phyloP scores from a whole-genome alignment of 768 basidiomycete species.

The Calocera viscosa region DNA sequence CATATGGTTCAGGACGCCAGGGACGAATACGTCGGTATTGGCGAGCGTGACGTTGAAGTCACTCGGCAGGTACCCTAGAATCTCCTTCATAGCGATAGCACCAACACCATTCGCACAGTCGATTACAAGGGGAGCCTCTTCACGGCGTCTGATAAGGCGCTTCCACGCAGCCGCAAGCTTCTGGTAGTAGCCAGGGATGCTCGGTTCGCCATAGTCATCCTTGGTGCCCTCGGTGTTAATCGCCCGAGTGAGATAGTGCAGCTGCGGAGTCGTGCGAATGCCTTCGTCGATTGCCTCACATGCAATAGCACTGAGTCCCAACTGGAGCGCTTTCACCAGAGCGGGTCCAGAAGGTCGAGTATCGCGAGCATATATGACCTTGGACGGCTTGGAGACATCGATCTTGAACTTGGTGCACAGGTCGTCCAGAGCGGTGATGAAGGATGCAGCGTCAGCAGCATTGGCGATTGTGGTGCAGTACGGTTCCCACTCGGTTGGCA shows the following conservation, averaged over 20 bases:
- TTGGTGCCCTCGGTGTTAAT: slow-evolving; percentile 75
- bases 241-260: slow-evolving; percentile 86
- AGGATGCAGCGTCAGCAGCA: slow-evolving; percentile 57
- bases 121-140: slow-evolving; percentile 47
- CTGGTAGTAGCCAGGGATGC: slow-evolving; percentile 67
- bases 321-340: slow-evolving; percentile 64
- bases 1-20: slow-evolving; percentile 65
- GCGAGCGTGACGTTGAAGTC: slow-evolving; percentile 51
- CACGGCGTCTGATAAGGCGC: slow-evolving; percentile 49
- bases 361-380: slow-evolving; percentile 83
- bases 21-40: slow-evolving; percentile 52
- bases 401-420: slow-evolving; percentile 58
- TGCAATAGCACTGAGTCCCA: slow-evolving; percentile 65
- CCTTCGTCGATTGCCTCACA: slow-evolving; percentile 63
- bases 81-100: slow-evolving; percentile 49
- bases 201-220: slow-evolving; percentile 67
- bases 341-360: slow-evolving; percentile 77
- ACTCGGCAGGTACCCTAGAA: slow-evolving; percentile 47
- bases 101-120: slow-evolving; percentile 99
- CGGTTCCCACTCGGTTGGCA: slow-evolving; percentile 81
- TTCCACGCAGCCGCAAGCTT: slow-evolving; percentile 77
- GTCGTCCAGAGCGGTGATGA: slow-evolving; percentile 49
- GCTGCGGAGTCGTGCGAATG: slow-evolving; percentile 82
- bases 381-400: slow-evolving; percentile 62
- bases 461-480: slow-evolving; percentile 83